Percentiles rank a stretch among this genome's conserved stretches.
These are phyloP conservation scores for Shiraia sp. DNA, from an alignment of 2,329 filamentous ascomycete genomes.

Conservation along the genomic window DNA sequence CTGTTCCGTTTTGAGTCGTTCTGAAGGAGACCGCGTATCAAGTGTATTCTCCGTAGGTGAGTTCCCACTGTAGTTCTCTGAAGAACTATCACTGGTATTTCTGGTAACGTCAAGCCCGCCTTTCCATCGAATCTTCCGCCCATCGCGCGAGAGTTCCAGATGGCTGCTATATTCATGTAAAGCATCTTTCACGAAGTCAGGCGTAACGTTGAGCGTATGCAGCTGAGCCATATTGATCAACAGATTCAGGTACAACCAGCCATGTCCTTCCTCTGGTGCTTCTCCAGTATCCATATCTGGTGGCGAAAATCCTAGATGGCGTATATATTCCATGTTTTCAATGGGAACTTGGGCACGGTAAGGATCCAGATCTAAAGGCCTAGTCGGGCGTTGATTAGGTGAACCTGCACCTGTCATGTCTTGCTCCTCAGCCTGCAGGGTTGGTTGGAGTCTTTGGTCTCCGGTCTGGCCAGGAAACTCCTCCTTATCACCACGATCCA, in stretches of 20 bases:
- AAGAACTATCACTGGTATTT: constrained; percentile 64
- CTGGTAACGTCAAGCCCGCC: constrained; percentile 68
- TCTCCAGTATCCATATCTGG: constrained; percentile 56
- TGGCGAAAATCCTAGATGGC: constrained; percentile 70
- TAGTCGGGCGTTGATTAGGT: constrained; percentile 75
- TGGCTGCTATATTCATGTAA: constrained; percentile 71
- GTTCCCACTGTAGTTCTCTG: constrained; percentile 46
- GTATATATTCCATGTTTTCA: constrained; percentile 80
- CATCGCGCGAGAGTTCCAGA: constrained; percentile 77
- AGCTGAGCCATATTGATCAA: constrained; percentile 81
- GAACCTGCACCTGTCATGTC: constrained; percentile 38
- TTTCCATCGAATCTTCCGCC: constrained; percentile 78
- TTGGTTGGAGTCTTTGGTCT: constrained; percentile 25
- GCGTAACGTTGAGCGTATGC: constrained; percentile 81
- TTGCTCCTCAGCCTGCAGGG: constrained; percentile 25
- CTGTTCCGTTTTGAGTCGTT: constrained; percentile 24
- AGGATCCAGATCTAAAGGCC: constrained; percentile 76
- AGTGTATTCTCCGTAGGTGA: constrained; percentile 52
- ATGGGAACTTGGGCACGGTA: constrained; percentile 73
- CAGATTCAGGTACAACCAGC: constrained; percentile 83
- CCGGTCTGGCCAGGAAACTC: constrained; percentile 6
- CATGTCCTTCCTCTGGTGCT: constrained; percentile 67
- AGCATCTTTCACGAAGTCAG: constrained; percentile 74
- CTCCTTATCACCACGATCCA: constrained; percentile 29
- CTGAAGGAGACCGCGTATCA: constrained; percentile 26